Evolutionary conservation across 495 filamentous ascomycete genomes (phyloP).

Genomic region (Umbilicaria muhlenbergii): DNA sequence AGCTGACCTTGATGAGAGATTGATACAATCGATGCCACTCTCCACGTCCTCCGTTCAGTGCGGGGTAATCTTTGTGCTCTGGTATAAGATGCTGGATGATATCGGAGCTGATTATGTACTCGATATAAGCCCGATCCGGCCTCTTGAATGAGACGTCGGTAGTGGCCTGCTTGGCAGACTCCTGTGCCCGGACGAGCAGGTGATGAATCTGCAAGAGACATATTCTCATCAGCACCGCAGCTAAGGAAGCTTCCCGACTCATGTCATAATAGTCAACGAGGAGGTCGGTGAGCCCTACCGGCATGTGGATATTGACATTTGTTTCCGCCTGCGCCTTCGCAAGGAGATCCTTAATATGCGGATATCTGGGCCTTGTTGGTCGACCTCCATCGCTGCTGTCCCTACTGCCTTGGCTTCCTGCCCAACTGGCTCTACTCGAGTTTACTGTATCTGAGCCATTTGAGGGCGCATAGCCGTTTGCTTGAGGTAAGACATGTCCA

Average conservation of each 20-base stretch:
- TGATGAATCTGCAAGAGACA: conserved; percentile 19
- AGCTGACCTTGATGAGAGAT: conserved; percentile 10
- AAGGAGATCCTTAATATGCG: conserved; percentile 63
- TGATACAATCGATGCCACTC: conserved; percentile 7
- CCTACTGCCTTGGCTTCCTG: conserved; percentile 6
- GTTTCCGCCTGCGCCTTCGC: conserved; percentile 30
- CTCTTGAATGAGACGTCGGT: conserved; percentile 34
- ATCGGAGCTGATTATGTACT: conserved; percentile 67
- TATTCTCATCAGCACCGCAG: too few relatives aligned
- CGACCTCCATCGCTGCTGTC: conserved; percentile 6
- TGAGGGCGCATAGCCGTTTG: background rate
- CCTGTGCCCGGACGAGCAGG: conserved; percentile 33
- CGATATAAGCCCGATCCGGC: conserved; percentile 49
- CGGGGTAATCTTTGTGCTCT: conserved; percentile 44
- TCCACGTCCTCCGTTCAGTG: background rate
- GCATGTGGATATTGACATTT: conserved; percentile 24
- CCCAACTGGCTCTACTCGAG: conserved; percentile 1
- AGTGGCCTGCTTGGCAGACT: conserved; percentile 32
- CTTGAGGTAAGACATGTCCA: conserved; percentile 1
- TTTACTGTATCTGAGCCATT: conserved; percentile 4
- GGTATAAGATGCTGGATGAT: conserved; percentile 64
- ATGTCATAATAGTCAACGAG: too few relatives aligned
- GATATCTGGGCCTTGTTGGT: conserved; percentile 26
- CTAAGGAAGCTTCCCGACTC: too few relatives aligned
- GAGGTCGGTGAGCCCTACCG: conserved; percentile 20